Evolutionary conservation across 768 basidiomycete species (phyloP).

Genomic region (Boletus edulis): DNA sequence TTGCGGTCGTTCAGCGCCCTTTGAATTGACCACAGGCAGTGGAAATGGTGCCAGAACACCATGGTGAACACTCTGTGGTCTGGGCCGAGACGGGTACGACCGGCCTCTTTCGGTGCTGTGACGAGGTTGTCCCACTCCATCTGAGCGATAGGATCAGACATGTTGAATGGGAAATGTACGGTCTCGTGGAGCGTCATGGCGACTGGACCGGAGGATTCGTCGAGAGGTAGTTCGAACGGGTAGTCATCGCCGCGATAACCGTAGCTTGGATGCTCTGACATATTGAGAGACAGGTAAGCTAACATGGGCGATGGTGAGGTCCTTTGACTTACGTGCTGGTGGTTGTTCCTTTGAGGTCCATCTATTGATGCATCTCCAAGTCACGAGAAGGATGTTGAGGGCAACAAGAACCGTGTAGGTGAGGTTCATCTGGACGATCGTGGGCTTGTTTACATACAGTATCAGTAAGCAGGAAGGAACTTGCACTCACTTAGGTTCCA

Average conservation of each 20-base stretch:
- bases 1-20: constrained; percentile 9
- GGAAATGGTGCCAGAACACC: constrained; percentile 11
- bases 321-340: neutral
- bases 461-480: too few species aligned
- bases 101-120: constrained; percentile 4
- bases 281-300: neutral
- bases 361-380: neutral
- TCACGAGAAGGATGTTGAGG: constrained; percentile 4
- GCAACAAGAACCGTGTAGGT: neutral
- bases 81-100: constrained; percentile 13
- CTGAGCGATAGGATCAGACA: constrained; percentile 1
- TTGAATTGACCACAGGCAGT: constrained; percentile 15
- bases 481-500: too few species aligned
- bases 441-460: neutral
- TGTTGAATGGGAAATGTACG: constrained; percentile 6
- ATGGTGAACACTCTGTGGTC: constrained; percentile 11
- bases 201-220: neutral
- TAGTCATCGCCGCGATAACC: constrained; percentile 13
- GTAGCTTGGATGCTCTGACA: neutral
- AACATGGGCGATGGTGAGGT: too few species aligned
- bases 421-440: neutral
- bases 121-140: constrained; percentile 11
- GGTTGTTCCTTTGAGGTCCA: neutral
- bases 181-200: constrained; percentile 16
- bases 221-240: constrained; percentile 6